These are phyloP conservation scores for Oryza punctata DNA, from an alignment of 176 grass and related monocot species.

Conservation along the genomic window DNA sequence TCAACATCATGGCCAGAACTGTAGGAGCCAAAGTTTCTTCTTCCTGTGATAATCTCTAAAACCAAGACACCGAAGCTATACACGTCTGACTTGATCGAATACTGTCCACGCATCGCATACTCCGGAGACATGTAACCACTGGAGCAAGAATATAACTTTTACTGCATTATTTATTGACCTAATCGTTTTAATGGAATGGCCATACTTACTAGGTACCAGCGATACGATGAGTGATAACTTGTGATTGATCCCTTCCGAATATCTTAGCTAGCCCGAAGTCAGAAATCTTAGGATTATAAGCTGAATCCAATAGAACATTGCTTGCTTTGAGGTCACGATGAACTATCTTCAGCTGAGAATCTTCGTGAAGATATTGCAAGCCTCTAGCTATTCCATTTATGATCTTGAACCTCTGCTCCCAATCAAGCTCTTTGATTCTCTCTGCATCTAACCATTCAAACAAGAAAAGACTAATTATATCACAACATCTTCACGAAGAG, in stretches of 20 bases:
- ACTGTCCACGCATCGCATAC: slow-evolving; percentile 43
- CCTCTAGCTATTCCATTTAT: slow-evolving; percentile 53
- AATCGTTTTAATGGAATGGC: neutral
- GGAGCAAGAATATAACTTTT: neutral
- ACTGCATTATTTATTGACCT: neutral
- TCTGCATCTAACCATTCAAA: slow-evolving; percentile 16
- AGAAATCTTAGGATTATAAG: slow-evolving; percentile 53
- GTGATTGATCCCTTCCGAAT: slow-evolving; percentile 41
- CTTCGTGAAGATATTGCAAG: slow-evolving; percentile 58
- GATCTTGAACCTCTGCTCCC: slow-evolving; percentile 24
- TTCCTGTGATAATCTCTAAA: slow-evolving; percentile 18
- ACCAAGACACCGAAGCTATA: neutral
- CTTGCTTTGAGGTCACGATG: neutral
- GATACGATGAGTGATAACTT: slow-evolving; percentile 35
- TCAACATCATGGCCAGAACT: neutral
- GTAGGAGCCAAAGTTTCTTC: neutral
- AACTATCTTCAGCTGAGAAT: slow-evolving; percentile 48
- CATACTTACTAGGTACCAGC: slow-evolving; percentile 54
- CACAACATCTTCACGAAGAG: no score
- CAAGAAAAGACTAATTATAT: neutral
- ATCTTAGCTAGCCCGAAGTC: slow-evolving; percentile 54
- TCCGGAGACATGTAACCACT: neutral
- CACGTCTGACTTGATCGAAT: slow-evolving; percentile 16
- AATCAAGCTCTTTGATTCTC: slow-evolving; percentile 23
- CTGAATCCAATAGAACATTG: neutral